Evolutionary conservation across 23 red algal species (phyloP), one percentile per base, ranked within the genome.

Genomic region (Pyropia yezoensis): DNA sequence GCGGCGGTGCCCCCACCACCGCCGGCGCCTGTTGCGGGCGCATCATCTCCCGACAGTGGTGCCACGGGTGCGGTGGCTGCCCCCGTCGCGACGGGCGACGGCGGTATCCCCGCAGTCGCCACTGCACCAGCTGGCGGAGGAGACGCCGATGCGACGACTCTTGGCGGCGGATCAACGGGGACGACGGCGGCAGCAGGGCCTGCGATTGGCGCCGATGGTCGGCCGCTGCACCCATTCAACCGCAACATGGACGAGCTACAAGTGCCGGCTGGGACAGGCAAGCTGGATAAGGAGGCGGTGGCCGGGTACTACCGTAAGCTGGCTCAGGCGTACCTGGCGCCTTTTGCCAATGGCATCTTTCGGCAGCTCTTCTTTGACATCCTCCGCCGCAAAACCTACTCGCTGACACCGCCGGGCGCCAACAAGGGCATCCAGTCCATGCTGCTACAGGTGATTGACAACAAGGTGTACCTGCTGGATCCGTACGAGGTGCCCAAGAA

Each of bases 401-500:
- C 68, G 15, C 70, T 80, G 25, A 89, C 75, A 4, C 84, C 84
- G 14, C 70, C 70, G 0, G 84, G 84, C 45, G 84, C 84, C 30
- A 89, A 89, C 66, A 89, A 89, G 62, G 84, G 84, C 21, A 63
- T 67, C 34, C 84, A 89, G 61, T 65, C 74, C 19, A 82, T 89
- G 14, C 54, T 89, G 51, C 78, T 89, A 18, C 84, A 89, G 58
- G 62, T 89, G 55, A 80, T 80, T 39, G 65, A 89, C 26, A 17
- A 69, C 15, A 77, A 67, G 60, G 82, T 87, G 7, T 87, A 70
- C 62, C 52, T 87, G 70, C 74, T 87, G 82, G 82, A 87, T 54
- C 82, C 82, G 16, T 87, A 87, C 27, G 71, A 87, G 67, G 72
- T 87, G 52, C 75, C 75, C 54, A 60, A 75, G 27, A 71, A 76